phyloP scores from a whole-genome alignment of 352 stramenopile genomes.

The Lagenidium giganteum region DNA sequence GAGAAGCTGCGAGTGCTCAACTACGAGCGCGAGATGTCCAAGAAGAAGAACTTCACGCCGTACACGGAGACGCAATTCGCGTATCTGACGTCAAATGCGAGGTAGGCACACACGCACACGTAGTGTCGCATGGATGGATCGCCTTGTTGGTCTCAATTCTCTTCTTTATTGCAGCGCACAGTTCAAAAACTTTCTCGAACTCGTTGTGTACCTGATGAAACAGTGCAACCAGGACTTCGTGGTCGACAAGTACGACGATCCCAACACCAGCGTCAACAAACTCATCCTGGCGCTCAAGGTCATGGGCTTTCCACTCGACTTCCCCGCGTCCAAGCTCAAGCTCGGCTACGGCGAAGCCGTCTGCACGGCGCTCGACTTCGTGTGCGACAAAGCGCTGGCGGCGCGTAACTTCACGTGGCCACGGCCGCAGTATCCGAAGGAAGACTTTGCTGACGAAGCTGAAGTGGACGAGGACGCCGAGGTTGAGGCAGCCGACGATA shows the following conservation, averaged over 20 bases:
- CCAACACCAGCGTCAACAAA: conserved; percentile 85
- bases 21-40: conserved; percentile 71
- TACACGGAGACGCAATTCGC: conserved; percentile 80
- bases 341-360: conserved; percentile 72
- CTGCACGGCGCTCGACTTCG: conserved; percentile 71
- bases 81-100: conserved; percentile 43
- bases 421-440: conserved; percentile 65
- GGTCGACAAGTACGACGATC: conserved; percentile 87
- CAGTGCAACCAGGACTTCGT: conserved; percentile 72
- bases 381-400: conserved; percentile 73
- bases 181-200: conserved; percentile 76
- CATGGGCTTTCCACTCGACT: conserved; percentile 78
- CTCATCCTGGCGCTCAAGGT: conserved; percentile 80
- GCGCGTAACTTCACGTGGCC: conserved; percentile 63
- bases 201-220: conserved; percentile 72
- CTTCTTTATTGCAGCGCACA: conserved; percentile 41
- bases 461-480: conserved; percentile 62
- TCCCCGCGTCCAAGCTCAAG: conserved; percentile 72
- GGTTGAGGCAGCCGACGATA: conserved; percentile 26
- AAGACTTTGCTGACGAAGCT: conserved; percentile 76
- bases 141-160: too few relatives aligned
- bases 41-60: conserved; percentile 65
- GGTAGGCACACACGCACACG: conserved; percentile 11
- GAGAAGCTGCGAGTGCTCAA: conserved; percentile 78
- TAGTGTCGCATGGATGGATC: background rate